A percentile compares a stretch with the other conserved stretches of the same genome.
Evolutionary conservation across 495 filamentous ascomycete species (phyloP).

Genomic region (Neurospora sp.): DNA sequence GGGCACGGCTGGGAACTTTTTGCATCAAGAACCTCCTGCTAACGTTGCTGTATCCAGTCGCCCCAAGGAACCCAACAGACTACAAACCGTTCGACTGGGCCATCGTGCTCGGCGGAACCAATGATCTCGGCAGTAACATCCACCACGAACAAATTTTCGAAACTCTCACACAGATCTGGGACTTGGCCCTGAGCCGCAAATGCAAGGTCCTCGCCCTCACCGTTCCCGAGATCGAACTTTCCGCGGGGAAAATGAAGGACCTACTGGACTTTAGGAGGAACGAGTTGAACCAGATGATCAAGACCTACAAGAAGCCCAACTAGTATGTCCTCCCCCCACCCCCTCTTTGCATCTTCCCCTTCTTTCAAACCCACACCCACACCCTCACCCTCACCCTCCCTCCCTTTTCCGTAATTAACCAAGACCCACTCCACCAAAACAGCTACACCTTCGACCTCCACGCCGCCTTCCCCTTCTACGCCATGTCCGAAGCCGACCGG

Average conservation of each 20-base stretch:
- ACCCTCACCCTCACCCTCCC: not conserved
- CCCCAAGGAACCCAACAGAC: not conserved
- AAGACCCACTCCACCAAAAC: not conserved
- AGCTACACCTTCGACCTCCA: conserved; percentile 47
- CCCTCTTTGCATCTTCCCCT: not conserved
- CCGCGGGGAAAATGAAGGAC: conserved; percentile 3
- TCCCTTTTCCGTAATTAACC: not conserved
- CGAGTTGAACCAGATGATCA: conserved; percentile 43
- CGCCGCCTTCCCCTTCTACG: conserved; percentile 39
- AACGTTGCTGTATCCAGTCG: not conserved
- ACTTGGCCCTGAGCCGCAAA: conserved; percentile 31
- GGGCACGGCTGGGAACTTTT: too few species aligned
- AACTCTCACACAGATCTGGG: conserved; percentile 35
- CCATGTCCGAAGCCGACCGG: conserved; percentile 31
- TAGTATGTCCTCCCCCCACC: conserved; percentile 29
- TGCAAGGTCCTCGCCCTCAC: conserved; percentile 50
- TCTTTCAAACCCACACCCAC: not conserved
- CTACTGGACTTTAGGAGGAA: conserved; percentile 29
- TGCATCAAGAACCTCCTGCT: not conserved
- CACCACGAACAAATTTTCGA: conserved; percentile 27
- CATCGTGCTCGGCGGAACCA: conserved; percentile 49
- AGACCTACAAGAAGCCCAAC: conserved; percentile 29
- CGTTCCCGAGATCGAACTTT: conserved; percentile 37
- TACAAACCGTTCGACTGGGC: conserved; percentile 30
- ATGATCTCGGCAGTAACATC: conserved; percentile 37